Evolutionary conservation across 2,329 filamentous ascomycete species (phyloP), one percentile per base, ranked within the genome.

Genomic region (Didymella segeticola): DNA sequence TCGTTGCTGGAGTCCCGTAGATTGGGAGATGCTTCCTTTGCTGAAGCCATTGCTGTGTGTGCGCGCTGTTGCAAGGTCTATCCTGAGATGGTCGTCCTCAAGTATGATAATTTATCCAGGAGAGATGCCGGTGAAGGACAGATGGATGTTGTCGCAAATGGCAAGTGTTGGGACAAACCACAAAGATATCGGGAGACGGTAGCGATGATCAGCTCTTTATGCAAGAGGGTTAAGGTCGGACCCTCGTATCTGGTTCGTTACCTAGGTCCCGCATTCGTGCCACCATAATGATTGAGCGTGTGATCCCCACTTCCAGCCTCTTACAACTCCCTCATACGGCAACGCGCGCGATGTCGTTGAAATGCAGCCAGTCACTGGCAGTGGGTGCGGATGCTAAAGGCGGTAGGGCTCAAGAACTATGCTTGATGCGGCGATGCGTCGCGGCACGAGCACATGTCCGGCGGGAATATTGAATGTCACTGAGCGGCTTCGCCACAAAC

Each of bases 231-330:
- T 42, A 26, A 47, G 4, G 11, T 33, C 26, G 43, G 43, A 43
- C 33, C 38, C 43, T 43, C 38, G 43, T 45, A 29, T 43, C 37
- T 43, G 45, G 51, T 43, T 48, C 26, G 51, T 43, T 36, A 38
- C 38, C 38, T 17, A 11, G 22, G 50, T 43, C 45, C 51, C 51
- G 51, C 45, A 45, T 48, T 48, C 33, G 51, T 53, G 43, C 43
- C 43, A 53, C 51, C 23, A 19, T 6, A 15, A 34, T 36, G 26
- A 20, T 20, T 48, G 51, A 48, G 26, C 50, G 38, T 47, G 43
- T 48, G 51, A 53, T 53, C 50, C 26, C 50, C 50, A 34, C 43
- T 23, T 43, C 43, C 38, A 47, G 31, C 38, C 43, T 53, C 51
- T 45, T 47, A 25, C 39, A 39, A 48, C 39, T 53, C 33, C 51